phyloP scores from a whole-genome alignment of 176 grass and related monocot genomes.

The Luzula sylvatica region DNA sequence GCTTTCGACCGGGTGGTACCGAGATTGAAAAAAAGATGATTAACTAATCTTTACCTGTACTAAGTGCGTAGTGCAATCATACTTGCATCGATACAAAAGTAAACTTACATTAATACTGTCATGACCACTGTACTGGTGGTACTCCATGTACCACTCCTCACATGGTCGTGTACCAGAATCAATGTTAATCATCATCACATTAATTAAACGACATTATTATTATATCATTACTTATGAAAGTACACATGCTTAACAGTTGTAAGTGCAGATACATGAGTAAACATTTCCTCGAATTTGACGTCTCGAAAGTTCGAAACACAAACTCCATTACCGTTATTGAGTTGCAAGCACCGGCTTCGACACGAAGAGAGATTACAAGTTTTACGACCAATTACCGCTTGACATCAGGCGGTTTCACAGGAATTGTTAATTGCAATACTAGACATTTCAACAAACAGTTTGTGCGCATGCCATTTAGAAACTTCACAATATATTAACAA shows the following conservation, averaged over 20 bases:
- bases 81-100: too few species aligned
- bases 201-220: background rate
- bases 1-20: too few species aligned
- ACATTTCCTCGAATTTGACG: background rate
- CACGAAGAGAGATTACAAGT: constrained; percentile 11
- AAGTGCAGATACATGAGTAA: constrained; percentile 12
- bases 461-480: constrained; percentile 2
- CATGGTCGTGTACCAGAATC: background rate
- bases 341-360: constrained; percentile 6
- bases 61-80: too few species aligned
- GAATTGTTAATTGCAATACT: background rate
- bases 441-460: constrained; percentile 17
- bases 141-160: too few species aligned
- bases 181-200: background rate
- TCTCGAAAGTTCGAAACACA: constrained; percentile 4
- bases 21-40: too few species aligned
- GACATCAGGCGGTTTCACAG: background rate
- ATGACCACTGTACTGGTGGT: too few species aligned
- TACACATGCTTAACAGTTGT: constrained; percentile 4
- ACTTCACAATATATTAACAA: background rate
- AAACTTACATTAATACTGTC: too few species aligned
- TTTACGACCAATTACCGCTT: background rate
- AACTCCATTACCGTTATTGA: constrained; percentile 12
- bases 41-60: too few species aligned
- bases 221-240: background rate